Evolutionary conservation across 2,329 filamentous ascomycete genomes (phyloP), one percentile per base, ranked within the genome.

Genomic region (Neofusicoccum ribis): DNA sequence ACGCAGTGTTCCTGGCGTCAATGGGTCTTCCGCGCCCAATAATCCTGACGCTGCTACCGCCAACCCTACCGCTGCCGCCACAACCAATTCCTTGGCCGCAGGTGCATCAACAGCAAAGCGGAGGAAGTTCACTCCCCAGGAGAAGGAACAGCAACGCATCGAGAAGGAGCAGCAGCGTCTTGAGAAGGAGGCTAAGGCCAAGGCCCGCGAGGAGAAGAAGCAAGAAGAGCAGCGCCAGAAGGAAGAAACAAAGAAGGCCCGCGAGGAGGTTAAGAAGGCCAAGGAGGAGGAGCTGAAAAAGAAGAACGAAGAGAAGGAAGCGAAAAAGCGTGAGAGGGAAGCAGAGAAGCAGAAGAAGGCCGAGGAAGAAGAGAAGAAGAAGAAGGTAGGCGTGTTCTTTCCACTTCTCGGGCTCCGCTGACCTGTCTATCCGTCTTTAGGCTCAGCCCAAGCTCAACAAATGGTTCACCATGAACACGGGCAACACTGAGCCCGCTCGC

Each of bases 301-400:
- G 31, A 71, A 79, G 69, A 76, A 73, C 50, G 74, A 78, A 39
- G 78, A 79, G 56, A 80, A 78, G 63, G 77, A 80, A 51, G 78
- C 75, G 14, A 76, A 78, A 11, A 77, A 77, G 59, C 80, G 80
- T n/a, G 78, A 83, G 63, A 81, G 84, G 68, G 82, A 79, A 46
- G 74, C 76, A 63, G 82, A 81, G 52, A 56, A 56, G 39, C 52
- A 56, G 37, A 56, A 23, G 20, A 56, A 56, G 37, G 51, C 37
- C 3, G 51, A 41, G 17, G 73, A 77, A 62, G 76, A 75, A 66
- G 69, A 70, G 54, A 74, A 75, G 68, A 79, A 79, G 66, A 74
- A 77, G 63, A 77, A 76, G 65, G 79, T 81, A 73, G 70, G 78
- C 71, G 41, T 20, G 71, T 69, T 47, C 69, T 44, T 12, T 14